Conservation (phyloP, 768 basidiomycete genomes). For the Lyophyllum shimeji region DNA sequence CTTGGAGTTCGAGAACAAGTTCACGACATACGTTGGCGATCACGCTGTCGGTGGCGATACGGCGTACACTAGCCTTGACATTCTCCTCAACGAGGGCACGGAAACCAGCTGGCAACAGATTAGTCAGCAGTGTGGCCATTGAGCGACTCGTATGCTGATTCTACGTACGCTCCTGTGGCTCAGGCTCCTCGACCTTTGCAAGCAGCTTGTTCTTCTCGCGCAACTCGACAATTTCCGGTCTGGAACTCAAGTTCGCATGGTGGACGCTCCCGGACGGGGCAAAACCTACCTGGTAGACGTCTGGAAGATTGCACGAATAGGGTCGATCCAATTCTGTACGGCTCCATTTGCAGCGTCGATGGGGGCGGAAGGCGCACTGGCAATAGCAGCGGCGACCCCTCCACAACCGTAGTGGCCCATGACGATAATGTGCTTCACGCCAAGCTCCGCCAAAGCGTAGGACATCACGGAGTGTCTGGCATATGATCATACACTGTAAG, state of each 20-base stretch:
- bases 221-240: conserved; percentile 4
- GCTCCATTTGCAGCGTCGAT: conserved; percentile 8
- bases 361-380: not conserved
- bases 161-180: conserved; percentile 19
- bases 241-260: not conserved
- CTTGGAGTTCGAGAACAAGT: not conserved
- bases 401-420: conserved; percentile 25
- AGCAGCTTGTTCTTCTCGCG: conserved; percentile 14
- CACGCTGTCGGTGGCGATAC: conserved; percentile 28
- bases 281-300: conserved; percentile 18
- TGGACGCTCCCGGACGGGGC: too few relatives aligned
- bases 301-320: conserved; percentile 21
- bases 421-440: conserved; percentile 22
- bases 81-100: conserved; percentile 22
- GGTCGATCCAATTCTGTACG: conserved; percentile 23
- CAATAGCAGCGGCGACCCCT: not conserved
- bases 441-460: conserved; percentile 17
- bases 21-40: conserved; percentile 31
- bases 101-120: conserved; percentile 16
- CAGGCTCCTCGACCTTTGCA: conserved; percentile 12
- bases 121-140: not conserved
- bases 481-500: not conserved
- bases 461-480: conserved; percentile 19
- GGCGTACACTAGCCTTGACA: conserved; percentile 24
- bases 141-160: too few relatives aligned